These are phyloP conservation scores for Podaxis mareebaensis DNA, from an alignment of 768 basidiomycete species.

Conservation along the genomic window DNA sequence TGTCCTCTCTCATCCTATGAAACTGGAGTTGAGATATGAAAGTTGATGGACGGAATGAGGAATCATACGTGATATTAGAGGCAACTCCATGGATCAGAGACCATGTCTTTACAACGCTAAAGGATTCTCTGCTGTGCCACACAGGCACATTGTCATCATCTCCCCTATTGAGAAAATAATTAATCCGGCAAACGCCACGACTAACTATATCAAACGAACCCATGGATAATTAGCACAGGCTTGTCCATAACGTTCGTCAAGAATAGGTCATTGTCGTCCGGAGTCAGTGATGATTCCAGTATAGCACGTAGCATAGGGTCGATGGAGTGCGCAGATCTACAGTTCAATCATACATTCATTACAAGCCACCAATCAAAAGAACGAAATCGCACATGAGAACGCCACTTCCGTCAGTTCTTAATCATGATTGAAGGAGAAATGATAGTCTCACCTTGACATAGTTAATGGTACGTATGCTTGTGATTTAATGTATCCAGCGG, in stretches of 20 bases:
- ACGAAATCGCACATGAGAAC: neutral
- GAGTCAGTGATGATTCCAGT: slow-evolving; percentile 70
- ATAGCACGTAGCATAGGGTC: slow-evolving; percentile 76
- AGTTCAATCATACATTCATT: neutral
- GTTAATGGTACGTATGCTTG: slow-evolving; percentile 80
- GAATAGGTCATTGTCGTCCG: slow-evolving; percentile 89
- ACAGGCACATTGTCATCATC: slow-evolving; percentile 85
- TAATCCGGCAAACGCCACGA: neutral
- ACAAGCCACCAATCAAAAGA: neutral
- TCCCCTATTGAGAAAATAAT: slow-evolving; percentile 44
- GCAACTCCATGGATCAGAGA: slow-evolving; percentile 33
- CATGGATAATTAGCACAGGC: slow-evolving; percentile 77
- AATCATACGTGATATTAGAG: slow-evolving; percentile 50
- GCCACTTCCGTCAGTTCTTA: neutral
- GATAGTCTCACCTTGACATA: slow-evolving; percentile 51
- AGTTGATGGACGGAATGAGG: neutral
- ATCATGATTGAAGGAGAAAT: neutral
- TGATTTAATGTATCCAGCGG: slow-evolving; percentile 84
- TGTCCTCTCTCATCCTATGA: slow-evolving; percentile 61
- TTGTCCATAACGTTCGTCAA: slow-evolving; percentile 73
- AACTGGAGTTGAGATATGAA: neutral
- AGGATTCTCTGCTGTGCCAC: slow-evolving; percentile 76
- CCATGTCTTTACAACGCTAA: slow-evolving; percentile 62
- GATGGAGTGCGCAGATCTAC: slow-evolving; percentile 69
- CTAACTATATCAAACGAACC: slow-evolving; percentile 38